These are phyloP conservation scores for Tuber indicum DNA, from an alignment of 495 filamentous ascomycete genomes.

Conservation along the genomic window DNA sequence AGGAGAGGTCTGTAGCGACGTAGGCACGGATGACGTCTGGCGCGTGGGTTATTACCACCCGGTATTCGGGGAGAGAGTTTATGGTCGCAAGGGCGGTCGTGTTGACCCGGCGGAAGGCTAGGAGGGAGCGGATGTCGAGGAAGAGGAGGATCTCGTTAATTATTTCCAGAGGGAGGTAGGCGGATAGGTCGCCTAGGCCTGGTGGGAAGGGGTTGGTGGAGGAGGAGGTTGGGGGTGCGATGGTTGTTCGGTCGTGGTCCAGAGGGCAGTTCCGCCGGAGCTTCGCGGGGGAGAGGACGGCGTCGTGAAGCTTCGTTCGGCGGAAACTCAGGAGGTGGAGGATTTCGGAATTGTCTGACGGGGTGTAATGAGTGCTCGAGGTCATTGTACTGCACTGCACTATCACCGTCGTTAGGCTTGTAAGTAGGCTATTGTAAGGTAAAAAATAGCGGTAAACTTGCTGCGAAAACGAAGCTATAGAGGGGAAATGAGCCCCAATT, in stretches of 20 bases:
- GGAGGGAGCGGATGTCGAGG: slow-evolving; percentile 20
- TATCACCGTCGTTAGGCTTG: not conserved
- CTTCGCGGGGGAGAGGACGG: slow-evolving; percentile 20
- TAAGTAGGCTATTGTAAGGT: not conserved
- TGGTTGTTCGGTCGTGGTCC: slow-evolving; percentile 17
- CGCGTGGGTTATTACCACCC: slow-evolving; percentile 21
- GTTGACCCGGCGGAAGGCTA: slow-evolving; percentile 15
- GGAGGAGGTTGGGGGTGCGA: slow-evolving; percentile 13
- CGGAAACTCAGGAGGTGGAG: slow-evolving; percentile 14
- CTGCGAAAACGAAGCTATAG: not conserved
- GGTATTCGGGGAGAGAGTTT: slow-evolving; percentile 22
- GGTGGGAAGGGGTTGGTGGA: not conserved
- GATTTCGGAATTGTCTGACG: slow-evolving; percentile 9
- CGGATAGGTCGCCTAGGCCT: slow-evolving; percentile 18
- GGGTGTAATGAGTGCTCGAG: not conserved
- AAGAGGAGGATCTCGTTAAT: slow-evolving; percentile 25
- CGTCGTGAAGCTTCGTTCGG: slow-evolving; percentile 16
- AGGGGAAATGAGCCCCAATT: not conserved
- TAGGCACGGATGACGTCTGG: slow-evolving; percentile 22
- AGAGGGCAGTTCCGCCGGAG: slow-evolving; percentile 15
- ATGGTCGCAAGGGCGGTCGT: slow-evolving; percentile 16
- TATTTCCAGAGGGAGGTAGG: slow-evolving; percentile 27
- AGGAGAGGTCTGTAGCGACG: slow-evolving; percentile 22
- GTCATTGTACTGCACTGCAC: too few species aligned
- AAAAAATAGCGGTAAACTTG: not conserved